These are phyloP conservation scores for Immersiella caudata DNA, from an alignment of 495 filamentous ascomycete species.

Conservation along the genomic window DNA sequence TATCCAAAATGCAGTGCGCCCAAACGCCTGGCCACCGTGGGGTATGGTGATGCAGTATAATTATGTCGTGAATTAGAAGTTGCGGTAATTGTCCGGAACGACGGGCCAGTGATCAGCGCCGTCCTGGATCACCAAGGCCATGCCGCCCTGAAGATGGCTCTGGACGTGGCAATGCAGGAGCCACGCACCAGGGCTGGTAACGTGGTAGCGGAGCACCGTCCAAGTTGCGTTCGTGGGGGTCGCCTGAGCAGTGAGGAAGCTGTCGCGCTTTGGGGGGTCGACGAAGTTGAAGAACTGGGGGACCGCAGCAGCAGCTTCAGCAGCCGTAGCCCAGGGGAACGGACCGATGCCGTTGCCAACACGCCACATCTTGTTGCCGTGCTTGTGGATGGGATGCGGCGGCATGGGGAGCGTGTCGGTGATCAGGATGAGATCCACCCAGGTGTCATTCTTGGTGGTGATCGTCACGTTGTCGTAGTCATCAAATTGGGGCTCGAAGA, in stretches of 20 bases:
- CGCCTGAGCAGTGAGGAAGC: slow-evolving; percentile 45
- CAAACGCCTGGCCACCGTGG: background rate
- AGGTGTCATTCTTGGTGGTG: slow-evolving; percentile 50
- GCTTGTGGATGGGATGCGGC: slow-evolving; percentile 64
- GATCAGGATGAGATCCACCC: slow-evolving; percentile 61
- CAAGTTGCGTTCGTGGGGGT: slow-evolving; percentile 43
- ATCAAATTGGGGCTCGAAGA: slow-evolving; percentile 28
- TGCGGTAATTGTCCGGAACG: slow-evolving; percentile 37
- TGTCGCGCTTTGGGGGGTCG: slow-evolving; percentile 57
- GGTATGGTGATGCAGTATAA: background rate
- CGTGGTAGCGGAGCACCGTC: slow-evolving; percentile 60
- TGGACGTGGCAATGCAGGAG: slow-evolving; percentile 66
- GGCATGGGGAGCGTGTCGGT: slow-evolving; percentile 43
- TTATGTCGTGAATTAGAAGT: slow-evolving; percentile 13
- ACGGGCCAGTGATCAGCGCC: slow-evolving; percentile 60
- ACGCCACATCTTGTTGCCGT: slow-evolving; percentile 61
- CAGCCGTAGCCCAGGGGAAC: slow-evolving; percentile 56
- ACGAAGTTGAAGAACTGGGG: slow-evolving; percentile 58
- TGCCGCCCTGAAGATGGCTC: slow-evolving; percentile 59
- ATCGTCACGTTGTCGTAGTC: slow-evolving; percentile 46
- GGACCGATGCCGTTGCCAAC: slow-evolving; percentile 54
- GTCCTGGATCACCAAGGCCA: slow-evolving; percentile 59
- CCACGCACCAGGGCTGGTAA: slow-evolving; percentile 60
- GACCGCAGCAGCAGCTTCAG: slow-evolving; percentile 50
- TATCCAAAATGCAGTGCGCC: background rate